A percentile compares a stretch with the other conserved stretches of the same genome.
Evolutionary conservation across 2,329 filamentous ascomycete genomes (phyloP).

Genomic region (Trichoderma guizhouense): DNA sequence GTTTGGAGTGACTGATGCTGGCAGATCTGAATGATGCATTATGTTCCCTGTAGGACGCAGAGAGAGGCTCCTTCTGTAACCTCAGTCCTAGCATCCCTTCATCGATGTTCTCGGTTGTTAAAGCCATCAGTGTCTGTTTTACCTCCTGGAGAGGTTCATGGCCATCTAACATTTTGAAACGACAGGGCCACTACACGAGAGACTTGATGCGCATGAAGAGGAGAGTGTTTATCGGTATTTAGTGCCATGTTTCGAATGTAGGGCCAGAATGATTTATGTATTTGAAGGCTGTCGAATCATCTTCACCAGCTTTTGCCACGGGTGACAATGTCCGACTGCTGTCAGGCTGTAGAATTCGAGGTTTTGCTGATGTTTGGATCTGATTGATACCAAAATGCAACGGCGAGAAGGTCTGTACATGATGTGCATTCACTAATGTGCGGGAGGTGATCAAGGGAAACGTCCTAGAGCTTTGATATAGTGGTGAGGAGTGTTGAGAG

Average conservation of each 20-base stretch:
- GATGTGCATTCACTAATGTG: not conserved
- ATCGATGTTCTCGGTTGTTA: not conserved
- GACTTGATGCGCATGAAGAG: not conserved
- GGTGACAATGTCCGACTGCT: not conserved
- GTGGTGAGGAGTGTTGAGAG: not conserved
- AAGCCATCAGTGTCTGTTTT: not conserved
- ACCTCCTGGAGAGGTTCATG: not conserved
- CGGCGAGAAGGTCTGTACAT: not conserved
- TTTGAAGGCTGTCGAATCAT: not conserved
- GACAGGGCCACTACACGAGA: not conserved
- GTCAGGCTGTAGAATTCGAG: not conserved
- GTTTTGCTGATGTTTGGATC: not conserved
- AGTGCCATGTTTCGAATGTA: not conserved
- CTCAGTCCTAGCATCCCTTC: not conserved
- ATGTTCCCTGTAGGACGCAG: not conserved
- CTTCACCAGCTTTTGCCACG: not conserved
- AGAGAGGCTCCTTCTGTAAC: not conserved
- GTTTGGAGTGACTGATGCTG: not conserved
- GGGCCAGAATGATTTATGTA: not conserved
- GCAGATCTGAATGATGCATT: not conserved
- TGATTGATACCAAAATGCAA: not conserved
- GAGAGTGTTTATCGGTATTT: not conserved
- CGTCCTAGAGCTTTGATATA: not conserved
- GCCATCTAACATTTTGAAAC: not conserved
- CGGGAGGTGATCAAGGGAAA: not conserved